Evolutionary conservation across 2,329 filamentous ascomycete species (phyloP), one percentile per base, ranked within the genome.

Genomic region (Colletotrichum lini): DNA sequence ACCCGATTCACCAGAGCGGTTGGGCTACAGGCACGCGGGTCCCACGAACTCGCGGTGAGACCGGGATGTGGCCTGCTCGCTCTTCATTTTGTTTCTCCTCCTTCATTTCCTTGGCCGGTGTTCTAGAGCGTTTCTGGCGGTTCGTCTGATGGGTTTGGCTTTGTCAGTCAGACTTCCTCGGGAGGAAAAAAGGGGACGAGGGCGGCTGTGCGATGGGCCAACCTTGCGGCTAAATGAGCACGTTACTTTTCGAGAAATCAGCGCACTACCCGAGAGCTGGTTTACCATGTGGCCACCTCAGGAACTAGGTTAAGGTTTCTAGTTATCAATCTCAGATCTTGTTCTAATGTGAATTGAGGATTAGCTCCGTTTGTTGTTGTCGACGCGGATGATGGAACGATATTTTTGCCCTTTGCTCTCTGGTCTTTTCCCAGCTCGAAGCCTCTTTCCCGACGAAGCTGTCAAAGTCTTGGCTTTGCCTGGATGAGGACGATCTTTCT

Each of bases 381-480:
- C 47, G 1, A 49, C 47, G 5, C n/a, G 15, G 9, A 49, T 13
- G 2, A 13, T 13, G 3, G 12, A 49, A 49, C 2, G n/a, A n/a
- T 2, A 5, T 23, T 13, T 49, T 5, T 49, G 21, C 10, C 13
- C n/a, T 49, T 23, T 21, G 12, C 10, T 4, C 9, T 4, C 47
- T 6, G 4, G 8, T 49, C 47, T 49, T 10, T 13, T 23, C 21
- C 5, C 3, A 2, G 13, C n/a, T 13, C 1, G 9, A 21, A 21
- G 13, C 16, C 21, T 57, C n/a, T 15, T 12, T 13, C 23, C 65
- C 30, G 40, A 2, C 26, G 1, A 47, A 65, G 45, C 40, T 57
- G 38, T 59, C 62, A 70, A 66, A 70, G 62, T 53, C 67, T 70
- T 70, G 67, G 67, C 67, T 70, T 38, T 59, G 42, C 56, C 4